Evolutionary conservation across 805 yeast species (phyloP).

Genomic region (Suhomyces canberraensis): DNA sequence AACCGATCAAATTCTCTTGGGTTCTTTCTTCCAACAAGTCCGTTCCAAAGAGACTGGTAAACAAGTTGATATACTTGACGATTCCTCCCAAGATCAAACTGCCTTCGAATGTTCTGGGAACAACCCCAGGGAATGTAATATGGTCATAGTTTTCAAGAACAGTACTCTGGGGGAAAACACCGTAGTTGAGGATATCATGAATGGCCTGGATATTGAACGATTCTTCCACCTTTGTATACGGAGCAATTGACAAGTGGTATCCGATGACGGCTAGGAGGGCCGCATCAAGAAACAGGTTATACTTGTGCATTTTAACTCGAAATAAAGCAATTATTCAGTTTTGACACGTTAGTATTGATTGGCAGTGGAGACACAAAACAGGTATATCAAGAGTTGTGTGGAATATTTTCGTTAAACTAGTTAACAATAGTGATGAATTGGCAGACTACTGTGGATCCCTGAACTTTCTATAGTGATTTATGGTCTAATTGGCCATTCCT

Average conservation of each 20-base stretch:
- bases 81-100: conserved; percentile 51
- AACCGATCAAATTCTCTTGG: conserved; percentile 39
- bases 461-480: too few species aligned
- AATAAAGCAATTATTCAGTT: too few species aligned
- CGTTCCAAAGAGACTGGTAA: conserved; percentile 17
- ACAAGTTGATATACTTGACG: conserved; percentile 32
- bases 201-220: conserved; percentile 88
- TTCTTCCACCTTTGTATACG: conserved; percentile 91
- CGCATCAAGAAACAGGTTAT: conserved; percentile 17
- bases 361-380: too few species aligned
- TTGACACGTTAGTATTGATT: too few species aligned
- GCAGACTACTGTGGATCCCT: too few species aligned
- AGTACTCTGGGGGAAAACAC: conserved; percentile 34
- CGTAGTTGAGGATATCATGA: conserved; percentile 72
- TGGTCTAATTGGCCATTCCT: too few species aligned
- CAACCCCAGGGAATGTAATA: conserved; percentile 77
- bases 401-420: too few species aligned
- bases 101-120: conserved; percentile 83
- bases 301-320: conserved; percentile 19
- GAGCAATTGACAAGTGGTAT: conserved; percentile 56
- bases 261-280: conserved; percentile 41
- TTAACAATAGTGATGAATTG: too few species aligned
- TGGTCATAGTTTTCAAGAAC: conserved; percentile 63
- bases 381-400: too few species aligned
- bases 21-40: conserved; percentile 13